phyloP scores from a whole-genome alignment of 371 early-diverging fungal genomes.

The Thermomucor indicae-seudaticae region DNA sequence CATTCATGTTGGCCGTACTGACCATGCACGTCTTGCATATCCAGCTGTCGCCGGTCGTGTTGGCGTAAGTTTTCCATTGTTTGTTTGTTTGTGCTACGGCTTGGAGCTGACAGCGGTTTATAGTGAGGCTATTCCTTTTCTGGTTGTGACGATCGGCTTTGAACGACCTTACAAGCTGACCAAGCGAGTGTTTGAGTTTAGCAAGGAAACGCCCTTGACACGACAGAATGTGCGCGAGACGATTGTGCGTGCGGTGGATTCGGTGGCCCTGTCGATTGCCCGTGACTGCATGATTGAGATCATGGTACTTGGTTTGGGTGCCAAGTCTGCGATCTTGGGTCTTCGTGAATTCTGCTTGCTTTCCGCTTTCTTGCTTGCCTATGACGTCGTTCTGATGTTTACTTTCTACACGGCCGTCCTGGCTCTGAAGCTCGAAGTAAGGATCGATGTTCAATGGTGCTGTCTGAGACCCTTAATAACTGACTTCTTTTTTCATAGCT shows the following conservation, averaged over 20 bases:
- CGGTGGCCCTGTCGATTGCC: slow-evolving; percentile 57
- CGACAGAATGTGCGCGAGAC: slow-evolving; percentile 50
- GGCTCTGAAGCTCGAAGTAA: slow-evolving; percentile 79
- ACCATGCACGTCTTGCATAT: slow-evolving; percentile 57
- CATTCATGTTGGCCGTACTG: slow-evolving; percentile 68
- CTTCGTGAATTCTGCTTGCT: slow-evolving; percentile 76
- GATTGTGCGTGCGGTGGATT: slow-evolving; percentile 61
- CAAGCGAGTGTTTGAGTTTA: slow-evolving; percentile 61
- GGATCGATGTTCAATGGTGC: not conserved
- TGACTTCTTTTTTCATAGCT: slow-evolving; percentile 7
- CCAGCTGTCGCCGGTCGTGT: slow-evolving; percentile 57
- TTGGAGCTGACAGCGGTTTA: not conserved
- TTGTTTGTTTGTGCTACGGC: not conserved
- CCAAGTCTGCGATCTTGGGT: slow-evolving; percentile 68
- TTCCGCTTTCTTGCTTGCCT: slow-evolving; percentile 70
- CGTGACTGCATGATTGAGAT: slow-evolving; percentile 81
- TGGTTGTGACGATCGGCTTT: slow-evolving; percentile 86
- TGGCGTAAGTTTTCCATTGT: slow-evolving; percentile 34
- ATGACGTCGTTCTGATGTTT: slow-evolving; percentile 77
- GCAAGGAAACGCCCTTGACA: slow-evolving; percentile 23
- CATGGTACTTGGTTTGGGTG: slow-evolving; percentile 68
- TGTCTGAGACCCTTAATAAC: not conserved
- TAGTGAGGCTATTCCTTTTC: slow-evolving; percentile 82
- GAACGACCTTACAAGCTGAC: slow-evolving; percentile 83
- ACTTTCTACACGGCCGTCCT: slow-evolving; percentile 81